phyloP scores from a whole-genome alignment of 441 rosid genomes.

The Erysimum pusillum region DNA sequence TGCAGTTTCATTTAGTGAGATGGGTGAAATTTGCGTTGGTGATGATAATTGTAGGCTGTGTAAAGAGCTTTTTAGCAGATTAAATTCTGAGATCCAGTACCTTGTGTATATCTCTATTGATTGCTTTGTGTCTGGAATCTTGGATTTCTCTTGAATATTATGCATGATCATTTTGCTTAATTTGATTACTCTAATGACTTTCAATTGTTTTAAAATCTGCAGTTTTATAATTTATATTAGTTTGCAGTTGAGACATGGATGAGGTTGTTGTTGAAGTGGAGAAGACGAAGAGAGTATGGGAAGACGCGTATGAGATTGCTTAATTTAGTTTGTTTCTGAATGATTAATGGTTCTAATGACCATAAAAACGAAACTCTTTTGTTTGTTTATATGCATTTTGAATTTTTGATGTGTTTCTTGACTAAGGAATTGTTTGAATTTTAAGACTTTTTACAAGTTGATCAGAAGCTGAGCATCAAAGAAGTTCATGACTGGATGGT shows the following conservation, averaged over 20 bases:
- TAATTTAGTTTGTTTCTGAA: constrained; percentile 10
- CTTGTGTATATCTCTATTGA: neutral
- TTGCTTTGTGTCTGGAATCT: neutral
- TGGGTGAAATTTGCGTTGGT: neutral
- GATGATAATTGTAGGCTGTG: neutral
- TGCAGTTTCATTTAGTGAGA: neutral
- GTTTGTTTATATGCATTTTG: constrained; percentile 1
- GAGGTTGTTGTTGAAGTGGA: constrained; percentile 80
- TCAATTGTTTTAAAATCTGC: neutral
- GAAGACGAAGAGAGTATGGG: constrained; percentile 90
- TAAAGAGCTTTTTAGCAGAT: neutral
- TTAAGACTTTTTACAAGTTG: constrained; percentile 89
- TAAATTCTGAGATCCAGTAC: neutral
- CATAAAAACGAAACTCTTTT: constrained; percentile 4
- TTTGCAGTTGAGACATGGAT: constrained; percentile 57
- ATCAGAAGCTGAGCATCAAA: constrained; percentile 96
- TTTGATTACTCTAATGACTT: neutral
- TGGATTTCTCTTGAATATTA: neutral
- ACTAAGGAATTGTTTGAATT: constrained; percentile 14
- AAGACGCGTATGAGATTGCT: constrained; percentile 54
- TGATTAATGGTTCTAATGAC: constrained; percentile 5
- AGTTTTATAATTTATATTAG: neutral
- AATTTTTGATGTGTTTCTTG: constrained; percentile 2
- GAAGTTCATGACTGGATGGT: constrained; percentile 99
- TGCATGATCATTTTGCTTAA: no score